Conservation (phyloP, 23 red algal genomes). For the Chondrus crispus region DNA sequence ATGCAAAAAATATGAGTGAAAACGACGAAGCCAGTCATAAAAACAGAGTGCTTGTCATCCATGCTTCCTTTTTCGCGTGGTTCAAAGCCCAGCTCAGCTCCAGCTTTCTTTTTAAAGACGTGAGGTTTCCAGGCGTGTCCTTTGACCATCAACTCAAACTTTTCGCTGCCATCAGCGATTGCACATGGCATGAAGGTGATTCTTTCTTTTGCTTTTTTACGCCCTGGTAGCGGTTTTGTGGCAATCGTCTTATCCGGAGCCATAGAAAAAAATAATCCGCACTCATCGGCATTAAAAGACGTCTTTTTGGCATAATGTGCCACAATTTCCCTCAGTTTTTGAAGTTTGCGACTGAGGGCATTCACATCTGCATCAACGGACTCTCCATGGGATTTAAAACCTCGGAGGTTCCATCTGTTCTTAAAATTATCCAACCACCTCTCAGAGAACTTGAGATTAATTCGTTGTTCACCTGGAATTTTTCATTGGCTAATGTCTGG, state of each 20-base stretch:
- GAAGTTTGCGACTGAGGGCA: background rate
- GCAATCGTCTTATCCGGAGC: background rate
- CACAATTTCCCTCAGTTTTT: background rate
- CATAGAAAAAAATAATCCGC: background rate
- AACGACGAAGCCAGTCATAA: no score
- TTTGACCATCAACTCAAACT: background rate
- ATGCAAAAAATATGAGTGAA: no score
- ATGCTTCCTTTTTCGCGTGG: background rate
- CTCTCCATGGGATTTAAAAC: background rate
- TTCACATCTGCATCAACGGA: background rate
- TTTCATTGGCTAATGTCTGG: conserved; percentile 2
- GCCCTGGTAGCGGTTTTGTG: background rate
- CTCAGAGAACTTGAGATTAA: background rate
- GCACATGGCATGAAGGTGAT: background rate
- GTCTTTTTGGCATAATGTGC: background rate
- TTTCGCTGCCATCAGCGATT: background rate
- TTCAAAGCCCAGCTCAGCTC: conserved; percentile 5
- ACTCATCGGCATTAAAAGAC: conserved; percentile 11
- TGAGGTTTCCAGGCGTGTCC: background rate
- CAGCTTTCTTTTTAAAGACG: background rate
- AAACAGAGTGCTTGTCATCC: conserved; percentile 19
- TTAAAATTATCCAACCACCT: background rate
- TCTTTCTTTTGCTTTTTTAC: background rate
- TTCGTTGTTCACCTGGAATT: background rate
- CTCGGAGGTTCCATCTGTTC: background rate